Conservation (phyloP, 345 rosid genomes). For the Reutealis trisperma region DNA sequence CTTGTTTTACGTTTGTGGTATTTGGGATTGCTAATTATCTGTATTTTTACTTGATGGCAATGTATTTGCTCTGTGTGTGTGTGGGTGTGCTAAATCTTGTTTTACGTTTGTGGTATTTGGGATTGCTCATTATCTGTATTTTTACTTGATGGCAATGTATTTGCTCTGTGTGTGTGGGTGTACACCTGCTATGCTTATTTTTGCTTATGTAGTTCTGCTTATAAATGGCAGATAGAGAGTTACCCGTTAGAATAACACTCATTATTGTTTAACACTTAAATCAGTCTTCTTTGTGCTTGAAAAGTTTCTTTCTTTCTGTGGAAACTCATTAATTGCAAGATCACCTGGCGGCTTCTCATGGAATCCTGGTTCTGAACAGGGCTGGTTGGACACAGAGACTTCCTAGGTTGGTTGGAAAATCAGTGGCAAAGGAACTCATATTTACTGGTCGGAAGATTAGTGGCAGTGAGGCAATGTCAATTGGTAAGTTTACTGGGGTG, state of each 20-base stretch:
- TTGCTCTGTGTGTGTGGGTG: not conserved
- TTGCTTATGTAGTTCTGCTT: not conserved
- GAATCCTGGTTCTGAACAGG: conserved; percentile 42
- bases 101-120: not conserved
- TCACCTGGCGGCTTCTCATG: conserved; percentile 10
- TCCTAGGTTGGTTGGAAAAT: conserved; percentile 79
- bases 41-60: conserved; percentile 2
- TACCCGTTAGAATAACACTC: not conserved
- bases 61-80: not conserved
- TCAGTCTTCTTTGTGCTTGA: not conserved
- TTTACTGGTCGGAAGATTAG: conserved; percentile 73
- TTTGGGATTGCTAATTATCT: not conserved
- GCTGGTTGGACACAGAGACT: conserved; percentile 96
- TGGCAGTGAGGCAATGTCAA: conserved; percentile 65
- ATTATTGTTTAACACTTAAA: not conserved
- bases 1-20: not conserved
- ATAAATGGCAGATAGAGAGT: not conserved
- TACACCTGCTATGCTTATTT: not conserved
- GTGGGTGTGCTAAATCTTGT: not conserved
- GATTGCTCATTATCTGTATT: not conserved
- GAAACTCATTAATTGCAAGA: conserved; percentile 2
- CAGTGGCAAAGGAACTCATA: conserved; percentile 82
- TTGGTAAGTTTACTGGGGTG: conserved; percentile 46
- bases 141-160: conserved; percentile 6
- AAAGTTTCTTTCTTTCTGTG: not conserved